Percentiles rank a stretch among this genome's conserved stretches.
Evolutionary conservation across 1,284 basidiomycete species (phyloP).

Genomic region (Trichosporon sp.): DNA sequence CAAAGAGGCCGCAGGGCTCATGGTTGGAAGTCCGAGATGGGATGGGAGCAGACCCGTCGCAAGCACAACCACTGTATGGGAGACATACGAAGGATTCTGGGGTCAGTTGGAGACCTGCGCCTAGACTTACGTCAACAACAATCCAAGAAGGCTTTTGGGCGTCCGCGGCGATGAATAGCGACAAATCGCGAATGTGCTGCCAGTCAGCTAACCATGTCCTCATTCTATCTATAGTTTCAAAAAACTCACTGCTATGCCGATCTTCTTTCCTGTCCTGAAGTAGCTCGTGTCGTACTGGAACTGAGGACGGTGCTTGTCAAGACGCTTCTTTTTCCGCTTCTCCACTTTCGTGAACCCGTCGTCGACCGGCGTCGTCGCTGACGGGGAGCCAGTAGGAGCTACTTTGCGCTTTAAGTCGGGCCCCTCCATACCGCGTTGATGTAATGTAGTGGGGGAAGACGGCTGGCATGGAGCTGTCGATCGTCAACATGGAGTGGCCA

Average conservation of each 20-base stretch:
- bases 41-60: constrained; percentile 74
- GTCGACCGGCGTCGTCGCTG: constrained; percentile 21
- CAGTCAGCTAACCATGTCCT: constrained; percentile 10
- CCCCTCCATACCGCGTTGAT: background rate
- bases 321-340: constrained; percentile 69
- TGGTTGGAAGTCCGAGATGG: constrained; percentile 58
- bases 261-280: constrained; percentile 64
- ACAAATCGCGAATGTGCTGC: constrained; percentile 78
- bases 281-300: constrained; percentile 75
- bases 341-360: constrained; percentile 66
- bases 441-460: background rate
- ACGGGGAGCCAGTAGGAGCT: background rate
- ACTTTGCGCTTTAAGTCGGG: constrained; percentile 9
- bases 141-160: constrained; percentile 77
- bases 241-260: constrained; percentile 68
- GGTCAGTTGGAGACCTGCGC: background rate
- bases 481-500: background rate
- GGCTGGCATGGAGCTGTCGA: background rate
- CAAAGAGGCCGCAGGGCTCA: constrained; percentile 58
- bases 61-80: constrained; percentile 71
- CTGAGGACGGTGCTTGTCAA: constrained; percentile 61
- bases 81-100: constrained; percentile 66
- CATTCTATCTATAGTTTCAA: background rate
- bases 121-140: constrained; percentile 62
- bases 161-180: constrained; percentile 74